Conservation (phyloP, 2,329 filamentous ascomycete genomes). For the Penicillium sp. region DNA sequence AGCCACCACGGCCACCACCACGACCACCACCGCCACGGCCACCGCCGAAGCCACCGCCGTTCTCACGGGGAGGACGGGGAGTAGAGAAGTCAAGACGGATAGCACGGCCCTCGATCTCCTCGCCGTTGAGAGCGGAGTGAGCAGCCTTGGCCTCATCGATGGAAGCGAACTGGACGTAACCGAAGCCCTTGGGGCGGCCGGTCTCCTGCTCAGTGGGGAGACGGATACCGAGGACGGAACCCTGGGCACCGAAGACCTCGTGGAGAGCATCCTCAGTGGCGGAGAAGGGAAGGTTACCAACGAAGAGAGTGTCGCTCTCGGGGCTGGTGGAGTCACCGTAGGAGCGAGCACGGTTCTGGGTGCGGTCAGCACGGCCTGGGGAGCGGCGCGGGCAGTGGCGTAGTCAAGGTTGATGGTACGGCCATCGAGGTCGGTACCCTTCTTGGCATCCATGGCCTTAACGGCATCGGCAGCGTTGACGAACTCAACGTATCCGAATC, state of each 20-base stretch:
- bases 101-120: conserved; percentile 69
- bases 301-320: conserved; percentile 83
- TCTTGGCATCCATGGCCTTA: conserved; percentile 73
- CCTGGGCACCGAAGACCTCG: conserved; percentile 72
- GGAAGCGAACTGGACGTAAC: conserved; percentile 81
- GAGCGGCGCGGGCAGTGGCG: conserved; percentile 64
- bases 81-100: conserved; percentile 82
- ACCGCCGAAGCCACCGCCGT: conserved; percentile 48
- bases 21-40: conserved; percentile 58
- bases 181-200: conserved; percentile 87
- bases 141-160: conserved; percentile 81
- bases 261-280: conserved; percentile 74
- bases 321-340: conserved; percentile 80
- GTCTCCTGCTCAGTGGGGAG: conserved; percentile 86
- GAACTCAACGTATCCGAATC: conserved; percentile 94
- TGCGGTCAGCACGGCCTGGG: conserved; percentile 55
- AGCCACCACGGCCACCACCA: conserved; percentile 54
- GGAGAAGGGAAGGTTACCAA: conserved; percentile 88
- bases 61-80: conserved; percentile 62
- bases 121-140: conserved; percentile 70
- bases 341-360: conserved; percentile 51
- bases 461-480: conserved; percentile 65
- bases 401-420: conserved; percentile 79
- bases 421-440: conserved; percentile 72
- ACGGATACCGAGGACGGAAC: conserved; percentile 74